Base-by-base conservation (phyloP, 257 asterid species). In the Paraleonurus japonicus region DNA sequence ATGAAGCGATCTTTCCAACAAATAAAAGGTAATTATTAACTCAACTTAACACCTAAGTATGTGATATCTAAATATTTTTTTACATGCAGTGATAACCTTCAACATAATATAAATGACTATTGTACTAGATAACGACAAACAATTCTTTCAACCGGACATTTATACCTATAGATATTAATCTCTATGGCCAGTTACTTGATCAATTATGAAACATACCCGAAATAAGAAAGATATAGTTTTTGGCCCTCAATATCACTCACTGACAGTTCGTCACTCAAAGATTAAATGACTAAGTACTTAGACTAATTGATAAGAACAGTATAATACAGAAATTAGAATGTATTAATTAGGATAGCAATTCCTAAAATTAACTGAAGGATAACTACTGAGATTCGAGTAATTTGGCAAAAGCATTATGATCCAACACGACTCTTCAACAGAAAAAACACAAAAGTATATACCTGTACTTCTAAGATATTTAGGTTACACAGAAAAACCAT, bases 101-200 rank as follows among this genome's bases (percentile, higher is more conserved):
- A 26, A 15, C 68, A 58, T 24, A 69, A 33, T 39, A 53, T 10
- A 33, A 43, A 37, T 48, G 30, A 28, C 48, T 63, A 51, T 45
- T 28, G 35, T 28, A n/a, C 32, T 27, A 39, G 67, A 39, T 63
- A 67, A 70, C 65, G 45, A 60, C 43, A 53, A 33, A 64, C 65
- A 41, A 74, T 68, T 61, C 73, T 33, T 48, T 64, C 9, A 24
- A 65, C 72, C 19, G 13, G 39, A 50, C 12, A 35, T 35, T 32
- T 12, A 24, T 15, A 61, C 19, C 59, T 41, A 32, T 41, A 6
- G 24, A 35, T 45, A 58, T 64, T 16, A 59, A 70, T 51, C 41
- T 27, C 67, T 51, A 24, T 39, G 30, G 33, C 39, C 39, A 57
- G 67, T 73, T 22, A 63, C 32, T 43, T 20, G 39, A 26, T 41